phyloP scores from a whole-genome alignment of 306 rosid genomes.

The Vigna angularis region DNA sequence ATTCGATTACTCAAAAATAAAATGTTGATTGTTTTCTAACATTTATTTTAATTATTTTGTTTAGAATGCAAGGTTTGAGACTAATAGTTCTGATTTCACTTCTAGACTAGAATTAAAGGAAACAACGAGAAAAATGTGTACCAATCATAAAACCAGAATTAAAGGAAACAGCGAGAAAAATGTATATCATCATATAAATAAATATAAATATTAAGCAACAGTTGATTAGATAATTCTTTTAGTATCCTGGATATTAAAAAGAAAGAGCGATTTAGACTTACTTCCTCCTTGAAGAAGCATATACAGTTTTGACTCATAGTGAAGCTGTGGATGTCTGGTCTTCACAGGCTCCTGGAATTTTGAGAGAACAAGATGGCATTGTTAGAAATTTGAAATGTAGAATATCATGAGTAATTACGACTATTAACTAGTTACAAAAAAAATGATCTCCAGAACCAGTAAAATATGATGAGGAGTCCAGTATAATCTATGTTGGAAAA shows the following conservation, averaged over 20 bases:
- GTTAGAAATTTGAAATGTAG: constrained; percentile 38
- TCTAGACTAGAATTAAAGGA: constrained; percentile 9
- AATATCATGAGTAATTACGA: constrained; percentile 7
- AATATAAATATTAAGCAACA: constrained; percentile 14
- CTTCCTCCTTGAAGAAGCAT: constrained; percentile 99
- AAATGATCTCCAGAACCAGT: constrained; percentile 2
- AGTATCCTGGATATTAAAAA: constrained; percentile 20
- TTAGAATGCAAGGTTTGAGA: constrained; percentile 26
- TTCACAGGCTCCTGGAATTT: constrained; percentile 80
- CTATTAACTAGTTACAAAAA: neutral
- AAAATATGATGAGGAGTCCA: constrained; percentile 18
- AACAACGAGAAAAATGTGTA: neutral
- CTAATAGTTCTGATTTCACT: constrained; percentile 31
- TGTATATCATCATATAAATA: neutral
- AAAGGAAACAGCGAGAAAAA: constrained; percentile 28
- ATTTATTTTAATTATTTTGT: constrained; percentile 20
- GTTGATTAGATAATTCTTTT: constrained; percentile 20
- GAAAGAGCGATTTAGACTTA: constrained; percentile 50
- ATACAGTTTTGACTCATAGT: constrained; percentile 97
- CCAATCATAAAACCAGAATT: constrained; percentile 1
- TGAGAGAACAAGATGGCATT: neutral
- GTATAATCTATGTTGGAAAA: constrained; percentile 14
- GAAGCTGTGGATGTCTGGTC: constrained; percentile 99
- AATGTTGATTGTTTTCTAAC: constrained; percentile 20
- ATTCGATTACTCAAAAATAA: constrained; percentile 46